Evolutionary conservation across 805 yeast genomes (phyloP), one percentile per base, ranked within the genome.

Genomic region (Clavispora fructus): DNA sequence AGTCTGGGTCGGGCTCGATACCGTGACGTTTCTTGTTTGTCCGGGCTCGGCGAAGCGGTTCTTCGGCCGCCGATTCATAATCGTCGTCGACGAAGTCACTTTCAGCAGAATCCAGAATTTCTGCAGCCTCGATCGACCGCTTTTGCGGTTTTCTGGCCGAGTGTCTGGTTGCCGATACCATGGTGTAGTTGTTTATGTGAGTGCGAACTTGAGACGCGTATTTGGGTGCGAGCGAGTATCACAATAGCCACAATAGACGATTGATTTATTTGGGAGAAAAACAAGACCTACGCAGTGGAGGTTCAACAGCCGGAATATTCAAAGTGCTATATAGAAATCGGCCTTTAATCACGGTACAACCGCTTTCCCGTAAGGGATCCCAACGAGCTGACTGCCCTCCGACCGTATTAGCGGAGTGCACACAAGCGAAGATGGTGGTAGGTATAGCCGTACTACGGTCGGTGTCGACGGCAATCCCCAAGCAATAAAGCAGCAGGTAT

Each of bases 181-280:
- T 43, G 16, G 12, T n/a, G 28, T 4, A 11, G 25, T 7, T 13
- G 25, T 38, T 37, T 28, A 14, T 40, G 16, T 14, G 35, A 29
- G 28, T 26, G 26, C 33, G 23, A n/a, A 19, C 28, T 29, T 23
- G 25, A 23, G 45, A 43, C 45, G 45, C 45, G 45, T 43, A 19
- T 35, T 19, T 26, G 7, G 19, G 27, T 41, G n/a, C 25, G 32
- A 30, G 32, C 32, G 14, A n/a, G 14, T 30, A 7, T 19, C 23
- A 19, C 23, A 19, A 5, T 19, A 19, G 23, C 23, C 23, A 3
- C 23, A 19, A 19, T 5, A 19, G 5, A 19, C 5, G 23, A 19
- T 5, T 19, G 23, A 19, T 19, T 19, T 19, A 19, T 19, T 19
- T 19, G 23, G 23, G 5, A 19, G 23, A 19, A 19, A 19, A 19